phyloP scores from a whole-genome alignment of 306 rosid species.

The Lathyrus aphaca region DNA sequence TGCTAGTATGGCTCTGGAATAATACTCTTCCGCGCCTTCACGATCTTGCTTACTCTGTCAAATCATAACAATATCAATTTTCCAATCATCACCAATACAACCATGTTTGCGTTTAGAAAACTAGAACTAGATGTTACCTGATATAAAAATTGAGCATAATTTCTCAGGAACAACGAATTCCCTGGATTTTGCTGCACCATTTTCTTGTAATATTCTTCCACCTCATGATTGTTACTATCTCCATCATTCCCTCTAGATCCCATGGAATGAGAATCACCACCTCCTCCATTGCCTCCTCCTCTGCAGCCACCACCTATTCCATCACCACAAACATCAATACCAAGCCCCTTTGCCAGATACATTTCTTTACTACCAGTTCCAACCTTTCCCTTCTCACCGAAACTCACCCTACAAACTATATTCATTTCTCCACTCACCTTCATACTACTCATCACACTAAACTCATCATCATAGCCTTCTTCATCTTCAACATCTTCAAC shows the following conservation, averaged over 20 bases:
- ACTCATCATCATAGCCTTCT: slow-evolving; percentile 36
- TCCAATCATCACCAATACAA: slow-evolving; percentile 22
- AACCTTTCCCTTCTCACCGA: slow-evolving; percentile 36
- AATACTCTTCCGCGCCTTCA: slow-evolving; percentile 63
- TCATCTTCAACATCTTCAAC: slow-evolving; percentile 51
- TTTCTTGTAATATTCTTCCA: slow-evolving; percentile 69
- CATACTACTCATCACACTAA: slow-evolving; percentile 34
- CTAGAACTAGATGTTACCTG: slow-evolving; percentile 47
- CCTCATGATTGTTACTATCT: slow-evolving; percentile 50
- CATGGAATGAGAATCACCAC: slow-evolving; percentile 47
- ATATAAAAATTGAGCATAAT: slow-evolving; percentile 75
- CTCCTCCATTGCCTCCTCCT: slow-evolving; percentile 27
- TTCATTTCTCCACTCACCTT: slow-evolving; percentile 45
- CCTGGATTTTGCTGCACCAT: slow-evolving; percentile 84
- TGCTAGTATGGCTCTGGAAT: slow-evolving; percentile 77
- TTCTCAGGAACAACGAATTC: slow-evolving; percentile 73
- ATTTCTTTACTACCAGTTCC: slow-evolving; percentile 47
- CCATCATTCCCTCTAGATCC: slow-evolving; percentile 58
- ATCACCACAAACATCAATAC: slow-evolving; percentile 47
- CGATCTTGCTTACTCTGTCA: slow-evolving; percentile 67
- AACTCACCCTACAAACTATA: slow-evolving; percentile 43
- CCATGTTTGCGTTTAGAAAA: neutral
- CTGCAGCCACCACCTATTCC: slow-evolving; percentile 48
- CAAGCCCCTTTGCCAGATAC: slow-evolving; percentile 64
- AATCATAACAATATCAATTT: neutral